Conservation (phyloP, 345 rosid species). For the Theobroma cacao region DNA sequence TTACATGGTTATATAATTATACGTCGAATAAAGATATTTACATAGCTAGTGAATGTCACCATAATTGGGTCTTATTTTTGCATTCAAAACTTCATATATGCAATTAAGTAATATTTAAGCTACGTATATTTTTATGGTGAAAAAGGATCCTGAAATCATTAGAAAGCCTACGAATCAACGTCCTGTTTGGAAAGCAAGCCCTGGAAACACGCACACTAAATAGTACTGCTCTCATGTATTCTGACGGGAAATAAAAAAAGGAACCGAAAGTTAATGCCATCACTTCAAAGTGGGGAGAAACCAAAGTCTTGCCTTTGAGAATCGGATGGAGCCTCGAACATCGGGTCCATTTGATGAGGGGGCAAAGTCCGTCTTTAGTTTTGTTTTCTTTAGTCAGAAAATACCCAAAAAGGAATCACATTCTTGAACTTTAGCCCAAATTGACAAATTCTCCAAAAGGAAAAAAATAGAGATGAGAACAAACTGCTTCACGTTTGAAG, state of each 20-base stretch:
- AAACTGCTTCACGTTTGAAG: not conserved
- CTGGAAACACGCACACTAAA: not conserved
- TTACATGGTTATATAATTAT: too few species aligned
- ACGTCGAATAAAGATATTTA: too few species aligned
- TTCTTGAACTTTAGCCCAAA: not conserved
- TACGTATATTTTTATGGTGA: not conserved
- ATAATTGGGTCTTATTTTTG: not conserved
- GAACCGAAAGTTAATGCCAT: not conserved
- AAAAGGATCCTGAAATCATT: not conserved
- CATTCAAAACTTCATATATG: not conserved
- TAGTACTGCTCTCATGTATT: not conserved
- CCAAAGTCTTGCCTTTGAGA: not conserved
- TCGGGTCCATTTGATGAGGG: not conserved
- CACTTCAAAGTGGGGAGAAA: not conserved
- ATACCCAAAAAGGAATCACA: slow-evolving; percentile 1
- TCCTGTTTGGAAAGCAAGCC: not conserved
- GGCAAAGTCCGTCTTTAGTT: not conserved
- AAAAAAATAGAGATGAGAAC: not conserved
- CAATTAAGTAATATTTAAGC: not conserved
- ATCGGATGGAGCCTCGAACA: not conserved
- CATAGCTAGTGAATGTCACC: not conserved
- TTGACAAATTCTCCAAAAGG: not conserved
- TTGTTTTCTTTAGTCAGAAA: not conserved
- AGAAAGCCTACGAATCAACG: not conserved
- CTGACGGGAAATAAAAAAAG: not conserved